Evolutionary conservation across 441 rosid species (phyloP), one percentile per base, ranked within the genome.

Genomic region (Daphne laureola): DNA sequence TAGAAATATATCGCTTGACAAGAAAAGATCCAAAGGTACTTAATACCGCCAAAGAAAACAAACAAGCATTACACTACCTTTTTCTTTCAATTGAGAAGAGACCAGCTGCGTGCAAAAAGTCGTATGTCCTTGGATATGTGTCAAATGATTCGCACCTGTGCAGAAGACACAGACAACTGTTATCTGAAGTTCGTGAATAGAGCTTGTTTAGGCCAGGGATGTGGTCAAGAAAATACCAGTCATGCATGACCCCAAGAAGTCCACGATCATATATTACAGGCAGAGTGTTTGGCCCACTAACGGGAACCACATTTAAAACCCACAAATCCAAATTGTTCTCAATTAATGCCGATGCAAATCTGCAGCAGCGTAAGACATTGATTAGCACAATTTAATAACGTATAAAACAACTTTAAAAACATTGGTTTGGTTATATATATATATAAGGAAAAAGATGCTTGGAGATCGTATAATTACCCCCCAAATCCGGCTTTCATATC

Each of bases 401-500:
- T 18, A 44, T 59, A 14, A 49, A 52, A 55, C 49, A 53, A 42
- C 49, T 62, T 50, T 50, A 18, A 43, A 48, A 59, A 41, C 49
- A 53, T 27, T 43, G 18, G 42, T 21, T 21, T 21, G 1, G 25
- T 21, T 21, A 2, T 38, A 59, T 49, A 59, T 51, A 21, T 17
- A 18, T 12, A 14, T 5, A 55, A 27, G 4, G 8, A 46, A 38
- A 52, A 31, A 15, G 62, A 48, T 49, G 48, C 64, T 59, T 58
- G 31, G 51, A 66, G 31, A 61, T 0, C 25, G 25, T 0, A 21
- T 0, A 21, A 2, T 25, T 81, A 90, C 98, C 99, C 97, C 77
- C 96, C 99, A 78, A 73, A 94, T 77, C 91, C 80, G 59, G 98
- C 96, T 76, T 67, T 94, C 98, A 94, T 90, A 77, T 94, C 99